These are phyloP conservation scores for Agastache rugosa DNA, from an alignment of 257 asterid genomes.

Conservation along the genomic window DNA sequence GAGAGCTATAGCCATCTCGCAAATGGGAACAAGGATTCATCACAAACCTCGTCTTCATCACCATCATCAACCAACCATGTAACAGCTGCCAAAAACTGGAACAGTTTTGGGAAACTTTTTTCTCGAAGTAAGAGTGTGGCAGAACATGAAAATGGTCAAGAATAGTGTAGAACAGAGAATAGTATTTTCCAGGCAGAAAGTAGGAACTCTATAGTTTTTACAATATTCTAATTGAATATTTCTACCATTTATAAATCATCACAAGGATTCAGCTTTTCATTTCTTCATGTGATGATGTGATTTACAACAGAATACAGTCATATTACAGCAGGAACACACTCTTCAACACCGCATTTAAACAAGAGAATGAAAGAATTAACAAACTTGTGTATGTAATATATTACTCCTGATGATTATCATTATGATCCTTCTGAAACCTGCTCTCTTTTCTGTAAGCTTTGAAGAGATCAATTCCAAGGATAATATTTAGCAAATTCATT, in stretches of 20 bases:
- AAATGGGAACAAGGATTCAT: slow-evolving; percentile 54
- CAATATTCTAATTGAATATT: slow-evolving; percentile 5
- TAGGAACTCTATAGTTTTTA: slow-evolving; percentile 21
- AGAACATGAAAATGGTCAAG: slow-evolving; percentile 52
- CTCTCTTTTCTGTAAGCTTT: slow-evolving; percentile 70
- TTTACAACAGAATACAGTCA: slow-evolving; percentile 26
- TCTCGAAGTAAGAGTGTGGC: slow-evolving; percentile 54
- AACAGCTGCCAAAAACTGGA: slow-evolving; percentile 48
- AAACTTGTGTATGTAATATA: slow-evolving; percentile 6
- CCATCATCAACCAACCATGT: slow-evolving; percentile 46
- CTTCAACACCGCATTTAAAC: neutral
- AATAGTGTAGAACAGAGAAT: slow-evolving; percentile 30
- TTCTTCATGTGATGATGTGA: neutral
- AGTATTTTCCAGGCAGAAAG: slow-evolving; percentile 12
- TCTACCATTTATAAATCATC: neutral
- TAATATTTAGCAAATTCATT: slow-evolving; percentile 76
- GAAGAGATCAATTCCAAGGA: slow-evolving; percentile 73
- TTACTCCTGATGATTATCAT: slow-evolving; percentile 54
- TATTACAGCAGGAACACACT: slow-evolving; percentile 14
- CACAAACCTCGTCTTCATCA: slow-evolving; percentile 45
- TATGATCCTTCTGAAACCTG: slow-evolving; percentile 34
- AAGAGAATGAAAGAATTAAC: slow-evolving; percentile 33
- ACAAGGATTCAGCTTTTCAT: neutral
- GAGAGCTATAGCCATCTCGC: slow-evolving; percentile 36
- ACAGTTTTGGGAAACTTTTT: slow-evolving; percentile 64